Conservation (phyloP, 2,329 filamentous ascomycete species). For the Colletotrichum sp. region DNA sequence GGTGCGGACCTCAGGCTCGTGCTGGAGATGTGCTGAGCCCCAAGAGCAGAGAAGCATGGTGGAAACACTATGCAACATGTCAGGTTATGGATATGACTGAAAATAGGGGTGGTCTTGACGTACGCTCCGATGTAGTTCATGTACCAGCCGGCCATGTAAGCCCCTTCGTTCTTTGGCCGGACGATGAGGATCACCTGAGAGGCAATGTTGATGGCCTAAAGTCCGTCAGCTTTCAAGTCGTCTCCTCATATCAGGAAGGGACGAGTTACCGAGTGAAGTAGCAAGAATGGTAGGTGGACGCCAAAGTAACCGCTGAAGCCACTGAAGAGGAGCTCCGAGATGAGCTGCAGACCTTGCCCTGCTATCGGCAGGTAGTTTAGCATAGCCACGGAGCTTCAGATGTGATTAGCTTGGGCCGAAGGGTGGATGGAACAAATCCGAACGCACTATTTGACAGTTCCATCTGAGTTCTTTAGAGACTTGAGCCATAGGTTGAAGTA, state of each 20-base stretch:
- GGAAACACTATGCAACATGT: background rate
- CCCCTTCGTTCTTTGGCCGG: background rate
- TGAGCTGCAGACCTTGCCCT: constrained; percentile 1
- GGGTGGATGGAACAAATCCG: fast-evolving
- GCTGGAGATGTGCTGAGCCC: background rate
- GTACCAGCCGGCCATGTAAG: constrained; percentile 15
- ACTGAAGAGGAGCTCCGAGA: constrained; percentile 1
- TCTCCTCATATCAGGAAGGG: fast-evolving
- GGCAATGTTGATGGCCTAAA: background rate
- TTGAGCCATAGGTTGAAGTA: constrained; percentile 15
- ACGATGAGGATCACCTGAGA: constrained; percentile 7
- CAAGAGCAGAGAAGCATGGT: constrained; percentile 9
- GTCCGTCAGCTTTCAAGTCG: background rate
- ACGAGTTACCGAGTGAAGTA: background rate
- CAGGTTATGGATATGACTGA: background rate
- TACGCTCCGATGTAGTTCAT: constrained; percentile 17
- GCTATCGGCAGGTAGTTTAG: constrained; percentile 7
- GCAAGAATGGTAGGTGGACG: background rate
- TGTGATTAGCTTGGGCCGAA: background rate
- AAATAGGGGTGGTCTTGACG: background rate
- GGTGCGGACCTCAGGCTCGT: constrained; percentile 10
- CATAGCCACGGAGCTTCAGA: background rate
- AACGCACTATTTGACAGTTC: constrained; percentile 7
- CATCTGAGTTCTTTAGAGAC: background rate
- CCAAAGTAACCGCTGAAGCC: constrained; percentile 9